These are phyloP conservation scores for Sicyos edulis DNA, from an alignment of 306 rosid genomes.

Conservation along the genomic window DNA sequence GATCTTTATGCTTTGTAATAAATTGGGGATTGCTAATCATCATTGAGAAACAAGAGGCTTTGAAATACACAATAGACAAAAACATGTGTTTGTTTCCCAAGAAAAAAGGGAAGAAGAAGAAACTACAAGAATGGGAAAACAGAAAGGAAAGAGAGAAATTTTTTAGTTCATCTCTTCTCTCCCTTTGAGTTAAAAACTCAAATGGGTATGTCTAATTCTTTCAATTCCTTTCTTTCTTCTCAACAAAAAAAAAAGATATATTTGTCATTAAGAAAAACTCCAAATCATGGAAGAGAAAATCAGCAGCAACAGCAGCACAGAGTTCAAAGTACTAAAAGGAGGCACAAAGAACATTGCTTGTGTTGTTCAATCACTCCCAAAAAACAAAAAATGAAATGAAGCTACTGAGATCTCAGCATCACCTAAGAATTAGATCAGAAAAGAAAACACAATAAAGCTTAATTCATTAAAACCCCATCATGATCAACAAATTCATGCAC, in stretches of 20 bases:
- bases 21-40: neutral
- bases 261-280: neutral
- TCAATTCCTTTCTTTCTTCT: neutral
- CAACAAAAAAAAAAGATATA: neutral
- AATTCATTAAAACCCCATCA: constrained; percentile 10
- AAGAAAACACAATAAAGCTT: neutral
- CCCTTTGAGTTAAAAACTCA: neutral
- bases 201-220: neutral
- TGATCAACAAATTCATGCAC: constrained; percentile 12
- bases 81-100: constrained; percentile 14
- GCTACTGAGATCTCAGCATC: constrained; percentile 17
- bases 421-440: constrained; percentile 15
- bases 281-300: neutral
- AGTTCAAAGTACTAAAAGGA: constrained; percentile 57
- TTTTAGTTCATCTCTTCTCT: neutral
- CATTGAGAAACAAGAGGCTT: neutral
- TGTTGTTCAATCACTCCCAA: constrained; percentile 66
- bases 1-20: neutral
- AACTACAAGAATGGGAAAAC: neutral
- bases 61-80: neutral
- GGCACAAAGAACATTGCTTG: constrained; percentile 86
- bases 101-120: constrained; percentile 4
- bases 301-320: constrained; percentile 41
- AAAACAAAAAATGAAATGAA: constrained; percentile 2
- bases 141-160: neutral